Base-by-base conservation (phyloP, 2,329 filamentous ascomycete species). In the Elsinoe fawcettii region DNA sequence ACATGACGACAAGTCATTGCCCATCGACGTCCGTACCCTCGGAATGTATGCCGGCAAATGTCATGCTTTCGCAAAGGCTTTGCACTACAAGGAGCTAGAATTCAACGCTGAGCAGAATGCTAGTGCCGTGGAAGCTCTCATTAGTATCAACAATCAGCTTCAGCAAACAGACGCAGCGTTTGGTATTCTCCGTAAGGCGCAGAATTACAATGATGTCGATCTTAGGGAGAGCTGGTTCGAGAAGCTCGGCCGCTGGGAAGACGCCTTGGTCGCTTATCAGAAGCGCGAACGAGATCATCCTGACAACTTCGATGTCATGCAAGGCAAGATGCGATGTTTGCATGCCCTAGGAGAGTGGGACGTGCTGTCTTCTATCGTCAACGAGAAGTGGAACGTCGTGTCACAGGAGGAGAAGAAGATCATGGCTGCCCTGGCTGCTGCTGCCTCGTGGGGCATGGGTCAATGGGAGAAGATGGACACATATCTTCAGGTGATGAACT, bases 391-490 rank as follows among this genome's bases (percentile, higher is more conserved):
- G 93, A 83, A 88, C 63, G 90, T 91, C 68, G 93, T 92, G 6
- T 85, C 85, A 3, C 81, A 87, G 4, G 93, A 97, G 61, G 86
- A 96, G 59, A 88, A 93, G 66, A 86, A 91, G 63, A 84, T 87
- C 59, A 96, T 99, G 69, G 93, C 93, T 27, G 91, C 91, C 55
- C 80, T 99, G 43, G 93, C 93, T 27, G 95, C 95, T 4, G 92
- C 92, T 3, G 93, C 93, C 37, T 92, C 95, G 12, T 99, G 93
- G 93, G 92, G 92, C 56, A 80, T 96, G 61, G 87, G 88, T 60
- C 95, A 97, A 69, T 99, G 95, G 88, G 92, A 97, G 64, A 83
- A 92, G 14, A 99, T 99, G 93, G 93, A 99, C 70, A 90, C 87
- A 58, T 99, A 99, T 67, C 80, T 99, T 23, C 87, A 86, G 62